Evolutionary conservation across 148 eudicot genomes (phyloP).

Genomic region (Camellia lanceoleosa): DNA sequence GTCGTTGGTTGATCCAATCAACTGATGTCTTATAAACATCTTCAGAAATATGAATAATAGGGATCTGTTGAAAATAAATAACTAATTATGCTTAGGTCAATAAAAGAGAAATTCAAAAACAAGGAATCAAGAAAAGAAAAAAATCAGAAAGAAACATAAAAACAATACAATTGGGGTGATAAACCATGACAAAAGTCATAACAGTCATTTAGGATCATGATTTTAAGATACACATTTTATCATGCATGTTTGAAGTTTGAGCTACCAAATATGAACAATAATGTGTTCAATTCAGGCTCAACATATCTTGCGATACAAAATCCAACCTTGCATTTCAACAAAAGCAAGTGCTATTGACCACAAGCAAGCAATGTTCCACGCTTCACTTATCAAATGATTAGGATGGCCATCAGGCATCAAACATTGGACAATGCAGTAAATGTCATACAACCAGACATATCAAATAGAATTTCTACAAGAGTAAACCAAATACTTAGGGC

Average conservation of each 20-base stretch:
- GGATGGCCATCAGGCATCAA: background rate
- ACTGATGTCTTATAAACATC: slow-evolving; percentile 66
- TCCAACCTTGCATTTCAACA: background rate
- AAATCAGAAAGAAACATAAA: too few relatives aligned
- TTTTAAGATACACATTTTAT: too few relatives aligned
- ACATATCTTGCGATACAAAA: background rate
- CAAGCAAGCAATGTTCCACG: background rate
- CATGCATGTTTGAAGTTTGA: too few relatives aligned
- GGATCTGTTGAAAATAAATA: slow-evolving; percentile 46
- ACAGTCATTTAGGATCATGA: too few relatives aligned
- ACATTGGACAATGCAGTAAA: background rate
- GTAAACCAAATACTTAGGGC: too few relatives aligned
- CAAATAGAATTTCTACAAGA: background rate
- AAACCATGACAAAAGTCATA: too few relatives aligned
- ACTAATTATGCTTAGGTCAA: background rate
- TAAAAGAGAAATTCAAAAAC: too few relatives aligned
- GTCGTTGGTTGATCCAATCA: slow-evolving; percentile 71
- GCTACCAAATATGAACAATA: too few relatives aligned
- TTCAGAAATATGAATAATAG: slow-evolving; percentile 57
- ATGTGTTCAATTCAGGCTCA: background rate
- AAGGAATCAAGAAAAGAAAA: too few relatives aligned
- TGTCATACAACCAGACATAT: background rate
- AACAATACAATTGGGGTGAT: too few relatives aligned
- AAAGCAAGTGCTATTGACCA: background rate
- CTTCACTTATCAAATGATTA: too few relatives aligned